Evolutionary conservation across 2,329 filamentous ascomycete species (phyloP), one percentile per base, ranked within the genome.

Genomic region (Colletotrichum chlorophyti): DNA sequence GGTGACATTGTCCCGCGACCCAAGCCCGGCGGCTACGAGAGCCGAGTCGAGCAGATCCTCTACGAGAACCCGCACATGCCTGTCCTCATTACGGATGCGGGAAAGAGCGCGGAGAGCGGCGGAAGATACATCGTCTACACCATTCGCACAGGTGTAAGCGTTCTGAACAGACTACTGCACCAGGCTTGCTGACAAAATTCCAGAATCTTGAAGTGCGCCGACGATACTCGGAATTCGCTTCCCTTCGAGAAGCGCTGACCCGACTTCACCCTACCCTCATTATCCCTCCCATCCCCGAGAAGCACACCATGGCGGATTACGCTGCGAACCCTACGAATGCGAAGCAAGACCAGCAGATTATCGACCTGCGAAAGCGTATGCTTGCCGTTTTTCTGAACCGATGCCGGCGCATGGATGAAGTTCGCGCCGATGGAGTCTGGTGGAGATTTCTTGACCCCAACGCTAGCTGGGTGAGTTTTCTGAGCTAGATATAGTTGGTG

Each of bases 381-480:
- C 75, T 99, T 51, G 90, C 91, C 5, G 95, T 98, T 0, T 99
- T 99, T 67, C 74, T 99, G 46, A 99, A 99, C 69, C 84, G 95
- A 45, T 99, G 95, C 74, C 86, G 93, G 63, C 86, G 87, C 62
- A 98, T 98, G 94, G 91, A 94, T 67, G 89, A 94, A 57, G 88
- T 99, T 24, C 84, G 92, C 50, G 91, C 93, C 60, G 95, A 99
- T 69, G 94, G 94, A 3, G 93, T 99, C 23, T 97, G 93, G 87
- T 97, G 94, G 93, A 89, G 93, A 65, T 99, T 99, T 70, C 82
- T 99, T 29, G 95, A 99, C 71, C 95, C 96, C 10, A 98, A 99
- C 72, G 93, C 94, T 21, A 98, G 95, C 84, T 99, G 95, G 95
- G 93, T 97, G 85, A 31, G 76, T 64, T 12, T 8, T 29, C 5